A percentile compares a stretch with the other conserved stretches of the same genome.
phyloP scores from a whole-genome alignment of 805 yeast species.

The Ogataea zsoltii region DNA sequence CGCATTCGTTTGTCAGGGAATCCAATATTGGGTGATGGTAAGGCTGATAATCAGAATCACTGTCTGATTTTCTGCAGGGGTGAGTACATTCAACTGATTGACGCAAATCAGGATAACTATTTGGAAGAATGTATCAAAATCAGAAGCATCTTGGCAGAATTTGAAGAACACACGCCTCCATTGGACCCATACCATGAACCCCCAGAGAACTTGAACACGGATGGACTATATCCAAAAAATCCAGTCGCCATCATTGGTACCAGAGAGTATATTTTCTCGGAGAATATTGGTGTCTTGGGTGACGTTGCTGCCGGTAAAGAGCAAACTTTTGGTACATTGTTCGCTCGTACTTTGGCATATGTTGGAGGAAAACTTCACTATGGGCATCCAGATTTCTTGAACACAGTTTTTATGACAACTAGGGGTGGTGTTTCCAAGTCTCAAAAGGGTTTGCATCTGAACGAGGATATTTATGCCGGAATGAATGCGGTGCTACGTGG shows the following conservation, averaged over 20 bases:
- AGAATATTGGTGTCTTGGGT: conserved; percentile 77
- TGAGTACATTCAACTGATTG: conserved; percentile 76
- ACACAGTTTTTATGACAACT: conserved; percentile 74
- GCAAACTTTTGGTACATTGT: conserved; percentile 83
- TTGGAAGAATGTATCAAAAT: conserved; percentile 80
- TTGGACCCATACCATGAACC: conserved; percentile 29
- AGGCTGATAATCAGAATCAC: conserved; percentile 81
- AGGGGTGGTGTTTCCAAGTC: conserved; percentile 88
- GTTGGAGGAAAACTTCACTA: conserved; percentile 83
- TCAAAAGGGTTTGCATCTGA: conserved; percentile 77
- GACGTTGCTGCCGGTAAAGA: conserved; percentile 89
- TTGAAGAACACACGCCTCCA: conserved; percentile 51
- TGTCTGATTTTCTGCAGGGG: conserved; percentile 76
- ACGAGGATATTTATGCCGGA: conserved; percentile 86
- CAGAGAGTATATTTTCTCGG: conserved; percentile 80
- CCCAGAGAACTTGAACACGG: conserved; percentile 11
- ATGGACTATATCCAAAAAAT: conserved; percentile 28
- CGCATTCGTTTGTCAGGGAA: conserved; percentile 70
- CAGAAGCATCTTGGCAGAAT: conserved; percentile 72
- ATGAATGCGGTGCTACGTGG: conserved; percentile 78
- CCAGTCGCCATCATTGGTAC: conserved; percentile 87
- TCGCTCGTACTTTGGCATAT: conserved; percentile 79
- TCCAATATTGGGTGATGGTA: conserved; percentile 84
- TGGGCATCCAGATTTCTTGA: conserved; percentile 85
- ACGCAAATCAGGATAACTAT: conserved; percentile 84